Percentiles rank a stretch among this genome's conserved stretches.
phyloP scores from a whole-genome alignment of 1,284 basidiomycete genomes.

The Puccinia triticina region DNA sequence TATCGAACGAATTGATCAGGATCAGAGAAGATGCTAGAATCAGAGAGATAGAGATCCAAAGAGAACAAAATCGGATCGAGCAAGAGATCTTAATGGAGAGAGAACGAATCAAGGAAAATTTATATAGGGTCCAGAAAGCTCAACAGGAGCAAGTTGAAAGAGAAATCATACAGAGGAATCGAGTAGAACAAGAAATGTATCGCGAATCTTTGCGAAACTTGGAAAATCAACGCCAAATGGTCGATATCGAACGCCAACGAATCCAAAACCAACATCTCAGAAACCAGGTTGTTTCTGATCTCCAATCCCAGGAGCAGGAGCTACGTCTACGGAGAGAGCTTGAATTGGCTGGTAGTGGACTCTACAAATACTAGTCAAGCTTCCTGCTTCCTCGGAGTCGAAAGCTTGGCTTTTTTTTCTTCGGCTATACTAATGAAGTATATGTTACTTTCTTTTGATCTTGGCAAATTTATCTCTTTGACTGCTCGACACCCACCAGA shows the following conservation, averaged over 20 bases:
- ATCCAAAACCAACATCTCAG: slow-evolving; percentile 39
- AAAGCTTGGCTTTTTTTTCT: neutral
- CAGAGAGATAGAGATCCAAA: slow-evolving; percentile 39
- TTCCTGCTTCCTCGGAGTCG: neutral
- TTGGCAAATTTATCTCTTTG: too few species aligned
- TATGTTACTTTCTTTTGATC: too few species aligned
- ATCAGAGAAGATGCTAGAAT: slow-evolving; percentile 45
- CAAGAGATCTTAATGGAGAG: slow-evolving; percentile 38
- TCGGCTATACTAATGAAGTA: too few species aligned
- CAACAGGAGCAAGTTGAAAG: slow-evolving; percentile 49
- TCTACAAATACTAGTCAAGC: slow-evolving; percentile 31
- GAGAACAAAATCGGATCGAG: slow-evolving; percentile 44
- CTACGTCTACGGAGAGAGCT: slow-evolving; percentile 46
- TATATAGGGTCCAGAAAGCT: slow-evolving; percentile 40
- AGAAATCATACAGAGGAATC: slow-evolving; percentile 48
- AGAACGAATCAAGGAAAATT: slow-evolving; percentile 35
- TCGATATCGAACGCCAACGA: slow-evolving; percentile 42
- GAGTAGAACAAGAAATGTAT: slow-evolving; percentile 48
- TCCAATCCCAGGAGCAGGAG: slow-evolving; percentile 48
- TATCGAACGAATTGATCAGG: slow-evolving; percentile 25
- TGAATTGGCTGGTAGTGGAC: slow-evolving; percentile 38
- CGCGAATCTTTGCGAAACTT: slow-evolving; percentile 34
- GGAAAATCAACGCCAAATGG: slow-evolving; percentile 36
- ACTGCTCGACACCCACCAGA: too few species aligned
- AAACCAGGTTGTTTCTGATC: slow-evolving; percentile 39